Percentiles rank a stretch among this genome's conserved stretches.
phyloP scores from a whole-genome alignment of 2,329 filamentous ascomycete species.

The Microsporum ferrugineum region DNA sequence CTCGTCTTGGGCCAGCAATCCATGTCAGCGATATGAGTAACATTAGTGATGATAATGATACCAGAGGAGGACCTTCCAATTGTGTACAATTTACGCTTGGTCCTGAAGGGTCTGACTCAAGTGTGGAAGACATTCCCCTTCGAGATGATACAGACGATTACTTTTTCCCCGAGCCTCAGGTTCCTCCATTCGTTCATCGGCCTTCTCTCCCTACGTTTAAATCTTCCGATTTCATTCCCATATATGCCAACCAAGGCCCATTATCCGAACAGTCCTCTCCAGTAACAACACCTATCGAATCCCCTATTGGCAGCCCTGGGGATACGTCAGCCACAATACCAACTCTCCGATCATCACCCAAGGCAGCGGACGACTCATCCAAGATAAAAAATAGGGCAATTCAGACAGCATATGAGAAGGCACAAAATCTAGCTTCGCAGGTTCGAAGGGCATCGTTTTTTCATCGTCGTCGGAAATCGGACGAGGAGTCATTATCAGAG shows the following conservation, averaged over 20 bases:
- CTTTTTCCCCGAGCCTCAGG: not conserved
- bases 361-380: not conserved
- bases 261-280: not conserved
- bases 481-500: not conserved
- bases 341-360: not conserved
- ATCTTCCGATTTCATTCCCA: not conserved
- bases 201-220: not conserved
- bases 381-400: conserved; percentile 24
- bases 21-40: conserved; percentile 22
- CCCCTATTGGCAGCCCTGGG: not conserved
- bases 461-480: conserved; percentile 1
- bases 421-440: conserved; percentile 26
- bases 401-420: conserved; percentile 26
- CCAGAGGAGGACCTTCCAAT: not conserved
- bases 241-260: not conserved
- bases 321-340: not conserved
- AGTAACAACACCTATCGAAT: not conserved
- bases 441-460: conserved; percentile 22
- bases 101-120: not conserved
- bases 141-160: not conserved
- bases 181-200: not conserved
- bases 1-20: not conserved
- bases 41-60: not conserved
- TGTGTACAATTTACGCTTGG: conserved; percentile 9
- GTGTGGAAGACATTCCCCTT: conserved; percentile 1